Evolutionary conservation across 1,139 yeast species (phyloP).

Genomic region (Dujonia santamariae): DNA sequence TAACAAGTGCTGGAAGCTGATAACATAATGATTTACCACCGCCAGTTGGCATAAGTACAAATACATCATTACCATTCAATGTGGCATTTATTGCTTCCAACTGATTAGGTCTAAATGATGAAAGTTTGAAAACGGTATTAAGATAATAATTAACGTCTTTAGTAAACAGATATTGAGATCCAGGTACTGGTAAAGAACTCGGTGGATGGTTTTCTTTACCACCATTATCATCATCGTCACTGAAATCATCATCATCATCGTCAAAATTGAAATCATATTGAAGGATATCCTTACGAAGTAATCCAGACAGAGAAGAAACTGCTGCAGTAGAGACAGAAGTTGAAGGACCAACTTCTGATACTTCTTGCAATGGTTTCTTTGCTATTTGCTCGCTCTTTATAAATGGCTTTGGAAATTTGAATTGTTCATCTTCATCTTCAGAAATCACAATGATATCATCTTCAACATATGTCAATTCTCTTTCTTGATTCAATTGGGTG

Average conservation of each 20-base stretch:
- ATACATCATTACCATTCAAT: slow-evolving; percentile 77
- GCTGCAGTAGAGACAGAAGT: no score
- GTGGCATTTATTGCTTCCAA: slow-evolving; percentile 84
- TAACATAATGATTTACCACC: slow-evolving; percentile 97
- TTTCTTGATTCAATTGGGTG: slow-evolving; percentile 42
- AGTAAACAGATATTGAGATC: slow-evolving; percentile 31
- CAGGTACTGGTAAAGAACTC: no score
- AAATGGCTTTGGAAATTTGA: neutral
- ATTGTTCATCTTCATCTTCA: slow-evolving; percentile 25
- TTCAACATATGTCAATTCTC: slow-evolving; percentile 28
- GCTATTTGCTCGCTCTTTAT: neutral
- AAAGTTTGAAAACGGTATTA: slow-evolving; percentile 57
- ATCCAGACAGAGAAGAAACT: no score
- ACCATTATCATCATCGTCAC: slow-evolving; percentile 13
- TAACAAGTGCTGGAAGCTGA: slow-evolving; percentile 87
- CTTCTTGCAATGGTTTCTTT: slow-evolving; percentile 7
- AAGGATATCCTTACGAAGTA: slow-evolving; percentile 7
- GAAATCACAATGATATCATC: slow-evolving; percentile 30
- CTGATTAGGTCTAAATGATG: slow-evolving; percentile 78
- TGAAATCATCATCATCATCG: slow-evolving; percentile 37
- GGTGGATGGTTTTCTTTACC: slow-evolving; percentile 5
- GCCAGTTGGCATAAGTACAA: slow-evolving; percentile 98
- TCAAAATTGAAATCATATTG: slow-evolving; percentile 29
- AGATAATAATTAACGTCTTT: slow-evolving; percentile 62
- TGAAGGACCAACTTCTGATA: no score